These are phyloP conservation scores for Talaromyces sp. DNA, from an alignment of 2,329 filamentous ascomycete species.

Conservation along the genomic window DNA sequence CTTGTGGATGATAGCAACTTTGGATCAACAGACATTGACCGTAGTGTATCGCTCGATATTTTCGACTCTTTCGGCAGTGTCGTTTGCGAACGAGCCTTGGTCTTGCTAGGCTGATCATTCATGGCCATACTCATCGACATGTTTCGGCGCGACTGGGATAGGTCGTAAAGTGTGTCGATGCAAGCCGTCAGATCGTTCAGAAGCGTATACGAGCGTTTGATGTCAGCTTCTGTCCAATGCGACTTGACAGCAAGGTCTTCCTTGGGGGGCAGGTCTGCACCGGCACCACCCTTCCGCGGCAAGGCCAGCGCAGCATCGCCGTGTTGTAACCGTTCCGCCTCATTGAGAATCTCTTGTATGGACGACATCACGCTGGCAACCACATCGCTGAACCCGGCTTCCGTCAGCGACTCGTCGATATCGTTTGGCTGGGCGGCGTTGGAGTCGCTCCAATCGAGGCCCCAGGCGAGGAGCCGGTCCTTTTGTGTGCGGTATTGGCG, in stretches of 20 bases:
- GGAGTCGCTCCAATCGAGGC: constrained; percentile 61
- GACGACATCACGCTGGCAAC: constrained; percentile 60
- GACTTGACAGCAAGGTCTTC: constrained; percentile 20
- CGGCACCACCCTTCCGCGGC: constrained; percentile 29
- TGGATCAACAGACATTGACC: constrained; percentile 19
- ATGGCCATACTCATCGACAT: constrained; percentile 35
- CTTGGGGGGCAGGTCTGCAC: constrained; percentile 23
- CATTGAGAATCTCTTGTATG: constrained; percentile 58
- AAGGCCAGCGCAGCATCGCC: constrained; percentile 35
- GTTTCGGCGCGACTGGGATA: constrained; percentile 53
- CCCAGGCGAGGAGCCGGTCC: constrained; percentile 60
- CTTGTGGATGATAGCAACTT: constrained; percentile 13
- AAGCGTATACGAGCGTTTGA: constrained; percentile 52
- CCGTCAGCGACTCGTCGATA: constrained; percentile 58
- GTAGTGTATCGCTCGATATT: constrained; percentile 17
- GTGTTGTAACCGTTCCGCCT: constrained; percentile 55
- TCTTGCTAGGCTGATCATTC: constrained; percentile 19
- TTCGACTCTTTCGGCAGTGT: constrained; percentile 24
- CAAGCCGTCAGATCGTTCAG: constrained; percentile 56
- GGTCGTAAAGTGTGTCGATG: constrained; percentile 60
- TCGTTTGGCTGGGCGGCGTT: constrained; percentile 51
- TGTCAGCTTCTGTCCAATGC: constrained; percentile 47
- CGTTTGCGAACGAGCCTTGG: constrained; percentile 19
- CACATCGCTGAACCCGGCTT: constrained; percentile 58
- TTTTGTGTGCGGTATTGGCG: constrained; percentile 59